Conservation (phyloP, 805 yeast genomes). For the Saturnispora diversa region DNA sequence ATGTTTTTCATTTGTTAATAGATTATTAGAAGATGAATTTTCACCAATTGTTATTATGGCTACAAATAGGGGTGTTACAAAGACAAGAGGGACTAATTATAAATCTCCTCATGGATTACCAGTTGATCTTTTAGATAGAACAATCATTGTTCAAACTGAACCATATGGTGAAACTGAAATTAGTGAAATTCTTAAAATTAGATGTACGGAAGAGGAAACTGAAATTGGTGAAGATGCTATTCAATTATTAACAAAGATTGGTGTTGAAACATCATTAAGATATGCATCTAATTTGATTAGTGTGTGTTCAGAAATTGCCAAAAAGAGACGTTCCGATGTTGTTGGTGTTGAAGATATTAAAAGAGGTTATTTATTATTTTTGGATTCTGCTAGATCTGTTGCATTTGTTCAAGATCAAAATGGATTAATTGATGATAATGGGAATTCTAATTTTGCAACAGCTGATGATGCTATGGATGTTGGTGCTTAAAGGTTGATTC, state of each 20-base stretch:
- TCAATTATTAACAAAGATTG: conserved; percentile 63
- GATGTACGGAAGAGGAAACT: conserved; percentile 72
- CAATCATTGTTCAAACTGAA: conserved; percentile 83
- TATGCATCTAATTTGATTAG: conserved; percentile 86
- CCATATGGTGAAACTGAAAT: conserved; percentile 85
- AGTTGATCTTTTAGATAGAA: conserved; percentile 84
- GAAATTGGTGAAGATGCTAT: conserved; percentile 62
- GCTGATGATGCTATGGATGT: conserved; percentile 32
- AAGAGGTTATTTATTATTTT: conserved; percentile 72
- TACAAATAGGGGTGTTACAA: conserved; percentile 88
- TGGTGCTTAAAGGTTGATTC: conserved; percentile 6
- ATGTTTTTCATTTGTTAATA: conserved; percentile 86
- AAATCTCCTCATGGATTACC: conserved; percentile 96
- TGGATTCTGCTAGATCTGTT: conserved; percentile 80
- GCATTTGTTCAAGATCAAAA: conserved; percentile 46
- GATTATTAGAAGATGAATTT: conserved; percentile 85
- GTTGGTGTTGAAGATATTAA: conserved; percentile 60
- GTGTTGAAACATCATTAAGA: conserved; percentile 73
- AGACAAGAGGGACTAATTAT: conserved; percentile 85
- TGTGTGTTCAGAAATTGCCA: conserved; percentile 80
- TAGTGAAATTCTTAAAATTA: conserved; percentile 67
- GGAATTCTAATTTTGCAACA: conserved; percentile 48
- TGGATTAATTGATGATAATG: conserved; percentile 72
- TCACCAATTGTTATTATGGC: conserved; percentile 96
- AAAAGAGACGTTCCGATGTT: conserved; percentile 66